Base-by-base conservation (phyloP, 2,329 filamentous ascomycete genomes). In the Reticulascus tulasneorum region DNA sequence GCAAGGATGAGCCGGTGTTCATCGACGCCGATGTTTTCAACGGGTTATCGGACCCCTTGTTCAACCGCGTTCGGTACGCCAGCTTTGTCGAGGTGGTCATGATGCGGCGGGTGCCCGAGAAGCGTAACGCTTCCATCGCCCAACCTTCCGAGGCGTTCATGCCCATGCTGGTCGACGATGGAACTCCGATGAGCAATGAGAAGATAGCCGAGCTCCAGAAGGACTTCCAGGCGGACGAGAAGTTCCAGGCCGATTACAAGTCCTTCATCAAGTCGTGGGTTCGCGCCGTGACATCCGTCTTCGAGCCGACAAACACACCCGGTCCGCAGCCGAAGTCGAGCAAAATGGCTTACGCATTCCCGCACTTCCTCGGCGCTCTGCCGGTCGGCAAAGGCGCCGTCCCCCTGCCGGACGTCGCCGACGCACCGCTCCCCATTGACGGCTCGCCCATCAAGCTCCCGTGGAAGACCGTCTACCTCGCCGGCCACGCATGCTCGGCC, bases 1-100 rank as follows among this genome's bases (percentile, higher is more conserved):
- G 91, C 5, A 82, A 85, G 30, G 88, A 97, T 53, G 91, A 97
- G 60, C 86, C 83, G 46, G 79, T 96, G 15, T 86, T 86, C 54
- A 76, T 97, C 45, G 75, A 84, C 29, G 79, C 84, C 17, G 80
- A 88, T 39, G 76, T 91, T 18, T 79, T 88, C 19, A 79, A 84
- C 38, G 82, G 86, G 46, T 75, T 89, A 23, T 77, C 79, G 16
- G 91, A 96, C 59, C 86, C 89, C 11, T 82, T 90, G 38, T 96
- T 96, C 58, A 85, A 82, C 9, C 77, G 86, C 19, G 71, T 90
- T 18, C 78, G 85, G 29, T 86, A 95, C 51, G 62, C 77, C 5
- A 71, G 84, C 37, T 74, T 82, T 44, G 68, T 94, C 33, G 86
- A 94, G 48, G 60, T 95, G 25, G 72, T 90, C 40, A 59, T 93